phyloP scores from a whole-genome alignment of 139 green algal species.

The Chlorella sp. region DNA sequence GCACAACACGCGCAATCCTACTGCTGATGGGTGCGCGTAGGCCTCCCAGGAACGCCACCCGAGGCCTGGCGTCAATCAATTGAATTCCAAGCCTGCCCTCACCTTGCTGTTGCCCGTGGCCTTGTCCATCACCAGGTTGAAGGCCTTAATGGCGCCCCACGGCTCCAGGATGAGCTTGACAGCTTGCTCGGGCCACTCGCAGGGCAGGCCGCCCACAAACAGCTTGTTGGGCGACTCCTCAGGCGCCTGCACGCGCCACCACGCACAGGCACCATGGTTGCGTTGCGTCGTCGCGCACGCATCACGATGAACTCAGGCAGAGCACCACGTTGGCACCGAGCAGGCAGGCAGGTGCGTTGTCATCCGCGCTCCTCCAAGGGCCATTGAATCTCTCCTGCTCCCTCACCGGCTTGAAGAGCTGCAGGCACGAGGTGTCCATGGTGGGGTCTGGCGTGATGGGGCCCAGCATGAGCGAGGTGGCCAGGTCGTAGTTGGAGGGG shows the following conservation, averaged over 20 bases:
- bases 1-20: no score
- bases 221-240: conserved; percentile 76
- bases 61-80: no score
- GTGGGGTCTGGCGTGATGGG: conserved; percentile 63
- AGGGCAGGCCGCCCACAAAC: conserved; percentile 75
- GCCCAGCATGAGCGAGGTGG: conserved; percentile 64
- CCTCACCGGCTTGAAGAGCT: conserved; percentile 66
- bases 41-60: no score
- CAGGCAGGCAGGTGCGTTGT: no score
- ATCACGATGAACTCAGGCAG: no score
- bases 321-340: no score
- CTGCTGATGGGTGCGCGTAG: not conserved
- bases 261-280: not conserved
- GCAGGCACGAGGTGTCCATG: conserved; percentile 46
- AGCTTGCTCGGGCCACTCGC: conserved; percentile 65
- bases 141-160: conserved; percentile 62
- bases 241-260: not conserved
- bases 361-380: no score
- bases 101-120: conserved; percentile 76
- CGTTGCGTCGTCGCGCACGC: no score
- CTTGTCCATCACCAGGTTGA: conserved; percentile 85
- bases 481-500: conserved; percentile 74
- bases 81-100: no score
- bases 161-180: conserved; percentile 70
- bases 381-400: no score